phyloP scores from a whole-genome alignment of 2,329 filamentous ascomycete genomes.

The Lachnellula arida region DNA sequence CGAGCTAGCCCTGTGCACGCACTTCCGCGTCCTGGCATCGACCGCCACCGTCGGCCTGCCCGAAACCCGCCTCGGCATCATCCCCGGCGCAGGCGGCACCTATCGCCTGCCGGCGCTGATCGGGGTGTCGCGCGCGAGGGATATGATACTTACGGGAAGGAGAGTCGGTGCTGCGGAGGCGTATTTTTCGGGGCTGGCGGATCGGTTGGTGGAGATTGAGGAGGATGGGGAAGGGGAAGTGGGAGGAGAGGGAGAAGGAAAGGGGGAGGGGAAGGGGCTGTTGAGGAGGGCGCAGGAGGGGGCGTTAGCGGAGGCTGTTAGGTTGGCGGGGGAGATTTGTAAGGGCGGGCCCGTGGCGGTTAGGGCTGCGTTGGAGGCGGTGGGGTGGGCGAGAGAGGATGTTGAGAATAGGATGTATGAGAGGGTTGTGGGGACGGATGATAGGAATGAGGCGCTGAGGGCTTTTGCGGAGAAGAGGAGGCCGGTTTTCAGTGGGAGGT shows the following conservation, averaged over 20 bases:
- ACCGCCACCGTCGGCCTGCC: slow-evolving; percentile 77
- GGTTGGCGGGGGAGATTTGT: slow-evolving; percentile 78
- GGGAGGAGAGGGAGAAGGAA: too few relatives aligned
- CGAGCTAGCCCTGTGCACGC: slow-evolving; percentile 84
- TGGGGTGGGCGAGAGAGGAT: slow-evolving; percentile 66
- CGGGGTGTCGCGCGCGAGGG: slow-evolving; percentile 74
- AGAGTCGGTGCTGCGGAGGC: slow-evolving; percentile 78
- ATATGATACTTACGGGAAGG: slow-evolving; percentile 87
- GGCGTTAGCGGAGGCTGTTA: slow-evolving; percentile 71
- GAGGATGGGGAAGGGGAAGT: too few relatives aligned
- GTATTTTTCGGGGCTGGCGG: slow-evolving; percentile 85
- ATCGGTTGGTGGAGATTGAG: slow-evolving; percentile 79
- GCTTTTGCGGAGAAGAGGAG: slow-evolving; percentile 78
- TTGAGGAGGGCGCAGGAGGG: slow-evolving; percentile 57
- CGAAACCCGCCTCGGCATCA: slow-evolving; percentile 88
- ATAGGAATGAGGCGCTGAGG: slow-evolving; percentile 79
- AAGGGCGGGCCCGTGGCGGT: slow-evolving; percentile 84
- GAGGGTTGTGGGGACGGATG: slow-evolving; percentile 75
- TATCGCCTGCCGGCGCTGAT: slow-evolving; percentile 80
- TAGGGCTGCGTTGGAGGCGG: slow-evolving; percentile 72
- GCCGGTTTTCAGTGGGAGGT: slow-evolving; percentile 57
- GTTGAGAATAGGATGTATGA: slow-evolving; percentile 88
- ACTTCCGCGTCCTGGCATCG: slow-evolving; percentile 82
- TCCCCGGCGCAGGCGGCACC: slow-evolving; percentile 91
- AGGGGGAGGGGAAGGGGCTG: slow-evolving; percentile 39